phyloP scores from a whole-genome alignment of 2,329 filamentous ascomycete genomes.

The Corynespora cassiicola region DNA sequence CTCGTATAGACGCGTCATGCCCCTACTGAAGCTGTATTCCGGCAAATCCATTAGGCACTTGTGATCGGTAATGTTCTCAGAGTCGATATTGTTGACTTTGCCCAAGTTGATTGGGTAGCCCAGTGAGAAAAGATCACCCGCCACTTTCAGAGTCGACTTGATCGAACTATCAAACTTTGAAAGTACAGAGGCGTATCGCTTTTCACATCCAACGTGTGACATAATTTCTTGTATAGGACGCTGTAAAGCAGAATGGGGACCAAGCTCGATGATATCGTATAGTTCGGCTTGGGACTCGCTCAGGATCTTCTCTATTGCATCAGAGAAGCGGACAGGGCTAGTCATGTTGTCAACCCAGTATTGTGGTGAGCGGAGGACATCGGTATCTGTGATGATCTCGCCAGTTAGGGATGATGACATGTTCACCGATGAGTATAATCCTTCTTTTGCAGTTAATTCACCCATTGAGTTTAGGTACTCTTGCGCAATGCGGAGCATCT shows the following conservation, averaged over 20 bases:
- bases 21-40: no score
- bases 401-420: no score
- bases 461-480: conserved; percentile 1
- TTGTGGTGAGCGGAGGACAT: conserved; percentile 10
- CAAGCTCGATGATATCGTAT: conserved; percentile 12
- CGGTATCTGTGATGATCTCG: no score
- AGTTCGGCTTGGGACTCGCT: neutral
- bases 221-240: conserved; percentile 3
- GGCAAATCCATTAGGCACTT: neutral
- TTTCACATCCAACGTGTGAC: neutral
- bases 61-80: neutral
- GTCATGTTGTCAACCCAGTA: conserved; percentile 11
- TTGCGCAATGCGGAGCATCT: conserved; percentile 40
- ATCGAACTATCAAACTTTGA: neutral
- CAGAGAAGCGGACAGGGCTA: conserved; percentile 3
- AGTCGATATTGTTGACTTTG: neutral
- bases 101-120: neutral
- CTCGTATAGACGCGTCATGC: no score
- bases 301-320: conserved; percentile 4
- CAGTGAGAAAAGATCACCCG: neutral
- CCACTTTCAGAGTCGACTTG: conserved; percentile 2
- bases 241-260: conserved; percentile 11
- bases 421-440: no score
- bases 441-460: no score
- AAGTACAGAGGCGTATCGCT: neutral